phyloP scores from a whole-genome alignment of 768 basidiomycete species.

The Clitopilus hobsonii region DNA sequence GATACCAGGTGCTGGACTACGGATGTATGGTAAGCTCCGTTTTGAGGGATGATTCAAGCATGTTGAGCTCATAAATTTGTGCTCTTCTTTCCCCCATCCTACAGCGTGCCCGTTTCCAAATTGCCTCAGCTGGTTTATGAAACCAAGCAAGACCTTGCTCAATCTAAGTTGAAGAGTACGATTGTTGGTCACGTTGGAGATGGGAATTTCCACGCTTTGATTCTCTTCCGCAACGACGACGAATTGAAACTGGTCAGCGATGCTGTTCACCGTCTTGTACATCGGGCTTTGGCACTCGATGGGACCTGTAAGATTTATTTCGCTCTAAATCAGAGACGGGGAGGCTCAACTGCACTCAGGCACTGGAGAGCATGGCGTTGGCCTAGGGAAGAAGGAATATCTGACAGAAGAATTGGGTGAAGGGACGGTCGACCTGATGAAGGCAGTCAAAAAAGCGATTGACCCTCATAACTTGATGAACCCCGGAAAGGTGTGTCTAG shows the following conservation, averaged over 20 bases:
- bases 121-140: constrained; percentile 69
- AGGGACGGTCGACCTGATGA: constrained; percentile 82
- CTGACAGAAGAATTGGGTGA: constrained; percentile 78
- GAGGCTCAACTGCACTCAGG: constrained; percentile 32
- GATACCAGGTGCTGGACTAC: constrained; percentile 78
- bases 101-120: constrained; percentile 64
- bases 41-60: neutral
- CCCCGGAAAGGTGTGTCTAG: constrained; percentile 61
- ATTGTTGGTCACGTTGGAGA: constrained; percentile 83
- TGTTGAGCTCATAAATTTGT: neutral
- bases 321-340: neutral
- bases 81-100: neutral
- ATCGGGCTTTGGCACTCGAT: constrained; percentile 68
- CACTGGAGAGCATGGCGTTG: constrained; percentile 86
- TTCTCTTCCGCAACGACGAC: constrained; percentile 54
- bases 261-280: constrained; percentile 67
- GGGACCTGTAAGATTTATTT: constrained; percentile 70
- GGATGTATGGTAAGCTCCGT: constrained; percentile 70
- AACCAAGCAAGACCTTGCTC: constrained; percentile 72
- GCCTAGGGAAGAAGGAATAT: constrained; percentile 83
- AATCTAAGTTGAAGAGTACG: constrained; percentile 54
- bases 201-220: constrained; percentile 53
- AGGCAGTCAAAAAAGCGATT: constrained; percentile 71
- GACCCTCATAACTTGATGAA: constrained; percentile 84
- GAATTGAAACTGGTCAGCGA: constrained; percentile 51